A percentile compares a stretch with the other conserved stretches of the same genome.
phyloP scores from a whole-genome alignment of 352 stramenopile species.

The Blastocystis hominis region DNA sequence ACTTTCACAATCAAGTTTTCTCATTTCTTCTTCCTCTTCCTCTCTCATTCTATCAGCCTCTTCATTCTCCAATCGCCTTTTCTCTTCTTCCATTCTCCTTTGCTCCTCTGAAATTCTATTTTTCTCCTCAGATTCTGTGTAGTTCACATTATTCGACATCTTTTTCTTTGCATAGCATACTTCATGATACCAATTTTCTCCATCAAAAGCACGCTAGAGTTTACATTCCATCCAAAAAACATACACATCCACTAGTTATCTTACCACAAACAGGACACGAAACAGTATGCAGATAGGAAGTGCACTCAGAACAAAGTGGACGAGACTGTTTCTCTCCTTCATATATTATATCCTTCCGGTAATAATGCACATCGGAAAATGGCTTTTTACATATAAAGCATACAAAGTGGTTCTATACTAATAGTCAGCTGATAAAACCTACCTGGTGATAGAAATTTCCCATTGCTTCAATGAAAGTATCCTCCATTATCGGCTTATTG shows the following conservation, averaged over 20 bases:
- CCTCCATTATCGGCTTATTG: neutral
- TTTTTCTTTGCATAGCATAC: neutral
- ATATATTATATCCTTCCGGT: conserved; percentile 4
- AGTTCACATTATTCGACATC: neutral
- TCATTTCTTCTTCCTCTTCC: conserved; percentile 25
- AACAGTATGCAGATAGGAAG: neutral
- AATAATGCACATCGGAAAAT: neutral
- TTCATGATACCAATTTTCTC: conserved; percentile 5
- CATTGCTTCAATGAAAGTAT: conserved; percentile 23
- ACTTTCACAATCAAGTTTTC: too few relatives aligned
- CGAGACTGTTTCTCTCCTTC: neutral
- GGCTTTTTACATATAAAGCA: conserved; percentile 40
- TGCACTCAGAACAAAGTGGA: neutral
- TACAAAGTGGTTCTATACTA: conserved; percentile 37
- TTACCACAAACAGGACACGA: neutral
- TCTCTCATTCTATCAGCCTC: neutral
- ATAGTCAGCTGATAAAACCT: neutral
- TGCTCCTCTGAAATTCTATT: neutral
- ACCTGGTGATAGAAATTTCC: conserved; percentile 28
- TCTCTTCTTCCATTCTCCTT: neutral
- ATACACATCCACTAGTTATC: conserved; percentile 1
- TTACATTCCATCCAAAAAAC: neutral
- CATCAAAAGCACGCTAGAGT: conserved; percentile 18
- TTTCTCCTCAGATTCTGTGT: neutral
- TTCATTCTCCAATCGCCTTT: neutral